Evolutionary conservation across 805 yeast genomes (phyloP), one percentile per base, ranked within the genome.

Genomic region (Candida incommunis): DNA sequence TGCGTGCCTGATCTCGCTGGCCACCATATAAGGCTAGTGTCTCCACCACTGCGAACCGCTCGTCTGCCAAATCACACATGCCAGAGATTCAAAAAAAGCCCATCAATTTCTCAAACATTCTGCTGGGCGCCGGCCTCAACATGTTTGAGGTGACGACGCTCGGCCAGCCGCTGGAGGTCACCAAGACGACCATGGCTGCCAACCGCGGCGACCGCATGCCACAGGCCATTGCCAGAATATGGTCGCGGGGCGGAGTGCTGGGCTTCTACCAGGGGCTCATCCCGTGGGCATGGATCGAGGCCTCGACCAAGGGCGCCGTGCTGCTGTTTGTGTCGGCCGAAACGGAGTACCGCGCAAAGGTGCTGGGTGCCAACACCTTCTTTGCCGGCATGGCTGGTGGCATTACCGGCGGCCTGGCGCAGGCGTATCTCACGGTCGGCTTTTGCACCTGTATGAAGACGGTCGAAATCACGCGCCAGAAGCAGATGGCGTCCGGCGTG

Each of bases 211-310:
- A 90, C 49, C 61, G 78, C 2, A 67, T 92, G 50, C 53, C 75
- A 9, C 78, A 78, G 53, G 84, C 95, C 23, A 71, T 80, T 44
- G 72, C 72, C 47, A 71, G 77, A 35, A 88, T 92, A 50, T 86
- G 94, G 92, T 73, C 92, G 15, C 78, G 98, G 58, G 98, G 98
- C 52, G 98, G 98, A 44, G 56, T 81, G 16, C 60, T 75, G 23
- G 98, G 97, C 0, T 92, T 88, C 68, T 92, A 88, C 67, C 98
- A 92, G 65, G 98, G 98, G 25, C 72, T 92, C 60, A 88, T 90
- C 52, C 98, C 98, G 41, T 92, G 98, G 98, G 98, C 97, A 4
- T 88, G 97, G 96, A 83, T 92, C 54, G 98, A 90, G 66, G 98
- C 96, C 7, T 83, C 95, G n/a, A 92, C 98, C 29, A 92, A 92